phyloP scores from a whole-genome alignment of 768 basidiomycete genomes.

The Crassisporium funariophilum region DNA sequence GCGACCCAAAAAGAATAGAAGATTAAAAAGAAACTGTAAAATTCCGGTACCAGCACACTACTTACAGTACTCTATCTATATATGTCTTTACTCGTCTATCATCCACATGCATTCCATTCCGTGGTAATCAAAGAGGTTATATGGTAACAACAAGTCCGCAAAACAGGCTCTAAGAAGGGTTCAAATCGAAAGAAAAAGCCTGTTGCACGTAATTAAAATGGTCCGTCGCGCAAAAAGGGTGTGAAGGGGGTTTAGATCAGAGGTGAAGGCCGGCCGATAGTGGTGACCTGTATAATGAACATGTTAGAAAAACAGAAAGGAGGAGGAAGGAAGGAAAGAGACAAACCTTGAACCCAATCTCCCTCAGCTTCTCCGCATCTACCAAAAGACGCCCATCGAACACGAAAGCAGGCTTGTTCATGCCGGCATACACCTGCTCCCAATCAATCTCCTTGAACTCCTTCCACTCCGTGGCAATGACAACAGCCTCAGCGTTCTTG shows the following conservation, averaged over 20 bases:
- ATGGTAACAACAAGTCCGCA: no score
- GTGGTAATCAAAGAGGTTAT: no score
- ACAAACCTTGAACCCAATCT: slow-evolving; percentile 87
- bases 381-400: slow-evolving; percentile 93
- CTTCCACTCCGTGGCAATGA: slow-evolving; percentile 97
- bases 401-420: slow-evolving; percentile 99
- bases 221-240: no score
- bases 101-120: no score
- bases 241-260: slow-evolving; percentile 4
- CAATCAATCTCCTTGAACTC: slow-evolving; percentile 95
- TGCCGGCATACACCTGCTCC: slow-evolving; percentile 78
- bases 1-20: no score
- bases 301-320: neutral
- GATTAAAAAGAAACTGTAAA: no score
- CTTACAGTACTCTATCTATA: no score
- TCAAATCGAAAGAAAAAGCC: no score
- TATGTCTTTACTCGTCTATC: no score
- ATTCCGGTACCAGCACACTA: no score
- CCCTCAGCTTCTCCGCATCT: slow-evolving; percentile 73
- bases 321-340: neutral
- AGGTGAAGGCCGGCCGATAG: slow-evolving; percentile 27
- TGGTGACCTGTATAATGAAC: slow-evolving; percentile 24
- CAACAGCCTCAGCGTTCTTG: slow-evolving; percentile 86
- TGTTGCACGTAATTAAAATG: no score
- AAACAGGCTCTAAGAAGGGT: no score